A percentile compares a stretch with the other conserved stretches of the same genome.
Evolutionary conservation across 2,329 filamentous ascomycete species (phyloP).

Genomic region (Sphaerostilbella broomeana): DNA sequence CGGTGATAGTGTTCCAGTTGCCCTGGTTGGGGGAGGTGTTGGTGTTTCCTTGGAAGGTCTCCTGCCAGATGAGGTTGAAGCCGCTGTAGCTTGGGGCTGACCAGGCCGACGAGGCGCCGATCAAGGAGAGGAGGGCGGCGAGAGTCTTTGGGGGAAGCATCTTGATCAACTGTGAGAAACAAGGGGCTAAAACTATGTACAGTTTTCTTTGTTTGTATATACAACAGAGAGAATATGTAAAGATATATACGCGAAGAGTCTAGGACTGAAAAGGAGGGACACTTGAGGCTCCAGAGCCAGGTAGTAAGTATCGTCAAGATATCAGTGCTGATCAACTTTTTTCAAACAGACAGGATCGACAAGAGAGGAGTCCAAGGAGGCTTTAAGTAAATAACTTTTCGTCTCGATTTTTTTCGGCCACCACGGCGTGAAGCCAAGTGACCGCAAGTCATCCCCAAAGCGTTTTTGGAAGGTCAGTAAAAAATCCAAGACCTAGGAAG

Average conservation of each 20-base stretch:
- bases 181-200: conserved; percentile 1
- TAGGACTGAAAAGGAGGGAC: conserved; percentile 7
- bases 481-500: conserved; percentile 1
- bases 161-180: conserved; percentile 3
- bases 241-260: conserved; percentile 10
- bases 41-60: conserved; percentile 34
- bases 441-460: conserved; percentile 11
- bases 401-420: not conserved
- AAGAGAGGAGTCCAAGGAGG: conserved; percentile 2
- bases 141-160: conserved; percentile 10
- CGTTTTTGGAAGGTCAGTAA: conserved; percentile 13
- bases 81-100: conserved; percentile 34
- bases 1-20: conserved; percentile 37
- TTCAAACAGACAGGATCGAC: not conserved
- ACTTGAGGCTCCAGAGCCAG: conserved; percentile 10
- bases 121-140: conserved; percentile 24
- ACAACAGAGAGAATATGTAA: conserved; percentile 1
- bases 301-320: conserved; percentile 11
- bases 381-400: conserved; percentile 5
- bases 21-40: conserved; percentile 27
- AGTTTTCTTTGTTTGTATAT: conserved; percentile 7
- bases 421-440: not conserved
- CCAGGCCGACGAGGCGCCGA: conserved; percentile 30
- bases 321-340: conserved; percentile 2
- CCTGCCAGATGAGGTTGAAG: conserved; percentile 36